phyloP scores from a whole-genome alignment of 192 early-diverging fungal species.

The Coemansia sp. region DNA sequence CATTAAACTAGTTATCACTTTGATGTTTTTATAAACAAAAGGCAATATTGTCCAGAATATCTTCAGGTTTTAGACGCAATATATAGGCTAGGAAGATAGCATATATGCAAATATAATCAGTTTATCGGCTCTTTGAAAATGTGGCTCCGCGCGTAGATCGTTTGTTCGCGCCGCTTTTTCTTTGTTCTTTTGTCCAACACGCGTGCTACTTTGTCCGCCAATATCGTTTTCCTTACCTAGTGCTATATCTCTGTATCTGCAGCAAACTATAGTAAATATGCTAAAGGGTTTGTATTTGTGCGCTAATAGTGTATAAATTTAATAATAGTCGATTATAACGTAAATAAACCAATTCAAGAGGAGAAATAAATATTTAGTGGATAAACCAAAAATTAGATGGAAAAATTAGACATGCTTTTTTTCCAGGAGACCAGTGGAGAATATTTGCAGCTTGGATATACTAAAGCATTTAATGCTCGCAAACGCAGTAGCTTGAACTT shows the following conservation, averaged over 20 bases:
- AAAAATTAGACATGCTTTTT: too few relatives aligned
- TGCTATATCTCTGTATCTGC: background rate
- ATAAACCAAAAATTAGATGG: too few relatives aligned
- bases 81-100: background rate
- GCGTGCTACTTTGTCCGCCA: background rate
- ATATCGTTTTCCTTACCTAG: background rate
- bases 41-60: background rate
- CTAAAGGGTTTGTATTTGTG: background rate
- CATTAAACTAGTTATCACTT: too few relatives aligned
- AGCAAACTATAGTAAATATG: background rate
- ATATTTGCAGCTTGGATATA: too few relatives aligned
- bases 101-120: background rate
- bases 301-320: too few relatives aligned
- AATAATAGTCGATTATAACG: too few relatives aligned
- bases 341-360: too few relatives aligned
- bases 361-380: too few relatives aligned
- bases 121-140: background rate
- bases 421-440: too few relatives aligned
- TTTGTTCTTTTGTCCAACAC: background rate
- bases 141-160: background rate
- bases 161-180: background rate
- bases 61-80: background rate
- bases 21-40: too few relatives aligned
- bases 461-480: too few relatives aligned
- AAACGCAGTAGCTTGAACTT: background rate